These are phyloP conservation scores for Taiwanofungus camphoratus DNA, from an alignment of 1,284 basidiomycete genomes.

Conservation along the genomic window DNA sequence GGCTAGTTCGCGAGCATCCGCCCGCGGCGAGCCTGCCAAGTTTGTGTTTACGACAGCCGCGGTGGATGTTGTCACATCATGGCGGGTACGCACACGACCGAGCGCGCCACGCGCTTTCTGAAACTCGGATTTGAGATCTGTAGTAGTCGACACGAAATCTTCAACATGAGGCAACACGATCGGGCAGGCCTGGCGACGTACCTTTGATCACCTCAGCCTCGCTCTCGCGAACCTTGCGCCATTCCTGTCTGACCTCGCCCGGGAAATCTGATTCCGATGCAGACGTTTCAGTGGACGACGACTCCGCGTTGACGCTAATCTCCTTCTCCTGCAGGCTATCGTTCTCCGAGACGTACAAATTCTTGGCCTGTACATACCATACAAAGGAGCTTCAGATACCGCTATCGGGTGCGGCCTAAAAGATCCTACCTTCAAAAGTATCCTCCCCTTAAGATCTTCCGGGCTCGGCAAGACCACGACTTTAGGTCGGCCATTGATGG, in stretches of 20 bases:
- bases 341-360: slow-evolving; percentile 41
- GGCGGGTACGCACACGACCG: slow-evolving; percentile 28
- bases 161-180: not conserved
- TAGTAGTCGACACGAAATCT: no score
- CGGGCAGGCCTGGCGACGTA: slow-evolving; percentile 7
- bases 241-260: slow-evolving; percentile 28
- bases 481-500: slow-evolving; percentile 43
- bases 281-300: slow-evolving; percentile 39
- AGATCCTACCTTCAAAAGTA: slow-evolving; percentile 76
- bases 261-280: slow-evolving; percentile 36
- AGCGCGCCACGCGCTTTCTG: slow-evolving; percentile 35
- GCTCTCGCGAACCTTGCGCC: slow-evolving; percentile 25
- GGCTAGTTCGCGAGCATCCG: not conserved
- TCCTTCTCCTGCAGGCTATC: slow-evolving; percentile 36
- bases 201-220: slow-evolving; percentile 27
- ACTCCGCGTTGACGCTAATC: slow-evolving; percentile 37
- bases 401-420: no score
- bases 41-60: slow-evolving; percentile 3
- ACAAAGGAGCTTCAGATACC: slow-evolving; percentile 1
- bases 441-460: slow-evolving; percentile 73
- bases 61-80: slow-evolving; percentile 6
- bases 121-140: slow-evolving; percentile 31
- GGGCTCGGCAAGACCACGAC: slow-evolving; percentile 78
- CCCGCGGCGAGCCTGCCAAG: not conserved
- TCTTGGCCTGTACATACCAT: slow-evolving; percentile 50